Percentiles rank a stretch among this genome's conserved stretches.
Evolutionary conservation across 805 yeast genomes (phyloP).

Genomic region (Candida broadrunensis): DNA sequence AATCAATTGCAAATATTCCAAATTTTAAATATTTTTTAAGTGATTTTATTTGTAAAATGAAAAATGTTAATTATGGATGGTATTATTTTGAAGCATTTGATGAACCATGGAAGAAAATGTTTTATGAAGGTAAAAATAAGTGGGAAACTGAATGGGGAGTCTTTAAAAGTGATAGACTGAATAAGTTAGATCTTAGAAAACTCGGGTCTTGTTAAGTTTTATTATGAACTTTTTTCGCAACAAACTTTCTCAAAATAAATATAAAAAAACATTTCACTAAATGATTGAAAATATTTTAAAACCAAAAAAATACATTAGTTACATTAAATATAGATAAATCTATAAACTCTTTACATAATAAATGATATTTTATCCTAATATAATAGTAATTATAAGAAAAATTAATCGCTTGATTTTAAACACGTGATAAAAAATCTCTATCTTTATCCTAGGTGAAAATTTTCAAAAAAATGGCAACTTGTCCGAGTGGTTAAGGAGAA

Average conservation of each 20-base stretch:
- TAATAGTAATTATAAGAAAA: too few relatives aligned
- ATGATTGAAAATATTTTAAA: too few relatives aligned
- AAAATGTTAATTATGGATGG: constrained; percentile 42
- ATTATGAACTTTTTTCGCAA: neutral
- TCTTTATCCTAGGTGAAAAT: too few relatives aligned
- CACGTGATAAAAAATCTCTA: too few relatives aligned
- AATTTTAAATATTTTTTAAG: constrained; percentile 48
- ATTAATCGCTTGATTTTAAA: too few relatives aligned
- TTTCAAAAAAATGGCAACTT: constrained; percentile 20
- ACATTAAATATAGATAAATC: too few relatives aligned
- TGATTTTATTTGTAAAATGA: constrained; percentile 49
- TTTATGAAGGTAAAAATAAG: constrained; percentile 42
- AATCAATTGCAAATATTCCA: constrained; percentile 44
- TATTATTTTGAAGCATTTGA: constrained; percentile 70
- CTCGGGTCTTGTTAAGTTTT: constrained; percentile 3
- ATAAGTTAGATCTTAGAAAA: constrained; percentile 7
- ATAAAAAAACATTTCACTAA: neutral
- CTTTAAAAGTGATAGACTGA: constrained; percentile 44
- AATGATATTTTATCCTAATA: too few relatives aligned
- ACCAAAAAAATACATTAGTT: too few relatives aligned
- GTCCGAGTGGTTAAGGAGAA: constrained; percentile 42
- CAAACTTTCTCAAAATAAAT: neutral
- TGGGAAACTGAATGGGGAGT: constrained; percentile 80
- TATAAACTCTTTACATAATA: too few relatives aligned
- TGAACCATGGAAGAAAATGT: constrained; percentile 65